These are phyloP conservation scores for Malus asiatica DNA, from an alignment of 306 rosid species.

Conservation along the genomic window DNA sequence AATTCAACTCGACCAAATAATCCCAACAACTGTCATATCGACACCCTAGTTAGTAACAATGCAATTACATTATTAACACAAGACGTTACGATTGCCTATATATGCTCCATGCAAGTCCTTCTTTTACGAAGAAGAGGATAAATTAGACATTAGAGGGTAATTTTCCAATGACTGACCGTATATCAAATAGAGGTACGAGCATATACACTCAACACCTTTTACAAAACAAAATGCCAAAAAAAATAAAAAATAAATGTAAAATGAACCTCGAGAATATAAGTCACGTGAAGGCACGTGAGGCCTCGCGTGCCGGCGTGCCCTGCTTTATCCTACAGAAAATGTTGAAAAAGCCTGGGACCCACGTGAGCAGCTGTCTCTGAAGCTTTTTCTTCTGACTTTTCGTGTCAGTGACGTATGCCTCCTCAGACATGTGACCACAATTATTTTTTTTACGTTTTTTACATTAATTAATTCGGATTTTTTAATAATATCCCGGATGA, in stretches of 20 bases:
- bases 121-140: no score
- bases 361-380: conserved; percentile 31
- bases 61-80: no score
- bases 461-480: background rate
- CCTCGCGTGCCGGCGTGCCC: conserved; percentile 79
- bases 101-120: no score
- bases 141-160: no score
- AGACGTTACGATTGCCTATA: no score
- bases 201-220: background rate
- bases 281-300: conserved; percentile 77
- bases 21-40: no score
- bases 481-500: background rate
- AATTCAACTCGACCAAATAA: no score
- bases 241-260: background rate
- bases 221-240: background rate
- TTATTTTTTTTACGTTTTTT: background rate
- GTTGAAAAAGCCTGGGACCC: conserved; percentile 40
- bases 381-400: conserved; percentile 16
- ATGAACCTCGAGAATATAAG: conserved; percentile 31
- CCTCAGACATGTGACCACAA: conserved; percentile 38
- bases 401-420: conserved; percentile 24
- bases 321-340: conserved; percentile 39
- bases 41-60: no score
- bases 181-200: no score
- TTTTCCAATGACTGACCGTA: no score